Evolutionary conservation across 2,329 filamentous ascomycete genomes (phyloP).

Genomic region (Fusarium sp.): DNA sequence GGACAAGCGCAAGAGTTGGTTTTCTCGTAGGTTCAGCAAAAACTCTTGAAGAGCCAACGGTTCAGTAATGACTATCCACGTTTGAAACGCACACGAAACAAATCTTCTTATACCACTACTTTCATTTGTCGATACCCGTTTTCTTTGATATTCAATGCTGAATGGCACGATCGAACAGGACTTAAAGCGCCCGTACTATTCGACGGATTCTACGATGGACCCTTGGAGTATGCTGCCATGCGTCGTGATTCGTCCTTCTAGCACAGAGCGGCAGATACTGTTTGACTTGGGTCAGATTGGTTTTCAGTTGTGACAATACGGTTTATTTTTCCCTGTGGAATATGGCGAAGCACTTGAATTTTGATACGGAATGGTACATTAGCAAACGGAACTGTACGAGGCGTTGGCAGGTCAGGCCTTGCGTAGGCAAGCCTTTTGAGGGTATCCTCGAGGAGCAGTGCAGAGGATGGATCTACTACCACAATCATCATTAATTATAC

Average conservation of each 20-base stretch:
- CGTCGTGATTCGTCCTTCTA: slow-evolving; percentile 5
- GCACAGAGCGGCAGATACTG: slow-evolving; percentile 7
- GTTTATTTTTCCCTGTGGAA: slow-evolving; percentile 10
- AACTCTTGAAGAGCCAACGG: slow-evolving; percentile 38
- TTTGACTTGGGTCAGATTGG: slow-evolving; percentile 24
- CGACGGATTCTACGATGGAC: slow-evolving; percentile 3
- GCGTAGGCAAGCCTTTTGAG: slow-evolving; percentile 21
- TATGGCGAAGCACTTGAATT: slow-evolving; percentile 41
- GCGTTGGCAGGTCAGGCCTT: slow-evolving; percentile 38
- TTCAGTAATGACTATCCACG: slow-evolving; percentile 8
- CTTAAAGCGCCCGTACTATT: slow-evolving; percentile 3
- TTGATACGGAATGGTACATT: slow-evolving; percentile 38
- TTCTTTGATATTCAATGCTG: slow-evolving; percentile 20
- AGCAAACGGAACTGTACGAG: slow-evolving; percentile 42
- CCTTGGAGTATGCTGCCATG: slow-evolving; percentile 9
- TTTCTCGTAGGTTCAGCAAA: slow-evolving; percentile 83
- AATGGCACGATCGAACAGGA: not conserved
- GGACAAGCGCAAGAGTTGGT: slow-evolving; percentile 91
- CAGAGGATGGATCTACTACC: slow-evolving; percentile 37
- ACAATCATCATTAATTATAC: slow-evolving; percentile 40
- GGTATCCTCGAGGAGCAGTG: slow-evolving; percentile 18
- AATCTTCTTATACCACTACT: slow-evolving; percentile 19
- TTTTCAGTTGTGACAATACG: slow-evolving; percentile 16
- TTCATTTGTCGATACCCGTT: slow-evolving; percentile 44
- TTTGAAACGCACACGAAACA: slow-evolving; percentile 18